phyloP scores from a whole-genome alignment of 1,284 basidiomycete species.

The Vanrija sp. region DNA sequence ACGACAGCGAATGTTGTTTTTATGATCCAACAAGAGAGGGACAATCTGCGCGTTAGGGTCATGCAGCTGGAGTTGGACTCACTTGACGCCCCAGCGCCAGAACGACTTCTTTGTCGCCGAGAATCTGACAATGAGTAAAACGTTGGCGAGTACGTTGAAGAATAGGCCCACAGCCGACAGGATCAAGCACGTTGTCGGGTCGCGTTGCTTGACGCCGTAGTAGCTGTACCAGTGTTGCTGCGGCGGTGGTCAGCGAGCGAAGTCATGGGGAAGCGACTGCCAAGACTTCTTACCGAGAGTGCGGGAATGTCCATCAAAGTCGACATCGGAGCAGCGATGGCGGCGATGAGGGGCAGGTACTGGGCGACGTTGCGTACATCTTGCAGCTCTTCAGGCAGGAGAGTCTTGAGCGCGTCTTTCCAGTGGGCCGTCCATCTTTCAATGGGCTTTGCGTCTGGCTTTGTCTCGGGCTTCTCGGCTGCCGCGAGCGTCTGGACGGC shows the following conservation, averaged over 20 bases:
- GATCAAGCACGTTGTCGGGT: conserved; percentile 41
- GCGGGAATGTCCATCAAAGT: conserved; percentile 52
- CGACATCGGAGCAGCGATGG: conserved; percentile 48
- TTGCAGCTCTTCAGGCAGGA: neutral
- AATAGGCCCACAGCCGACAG: conserved; percentile 48
- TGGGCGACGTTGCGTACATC: conserved; percentile 17
- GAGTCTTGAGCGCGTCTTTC: neutral
- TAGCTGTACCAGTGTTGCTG: conserved; percentile 46
- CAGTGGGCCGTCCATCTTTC: conserved; percentile 33
- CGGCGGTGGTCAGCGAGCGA: neutral
- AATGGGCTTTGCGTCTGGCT: conserved; percentile 84
- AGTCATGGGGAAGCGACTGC: neutral
- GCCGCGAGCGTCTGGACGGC: no score
- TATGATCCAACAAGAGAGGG: conserved; percentile 47
- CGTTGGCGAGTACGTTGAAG: conserved; percentile 51
- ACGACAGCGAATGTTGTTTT: conserved; percentile 48
- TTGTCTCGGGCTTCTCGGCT: conserved; percentile 52
- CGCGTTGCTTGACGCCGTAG: conserved; percentile 30
- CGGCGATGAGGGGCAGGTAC: conserved; percentile 45
- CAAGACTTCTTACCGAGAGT: conserved; percentile 33
- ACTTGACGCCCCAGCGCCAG: conserved; percentile 40
- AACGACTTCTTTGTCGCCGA: conserved; percentile 29
- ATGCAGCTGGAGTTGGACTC: neutral
- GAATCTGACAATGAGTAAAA: conserved; percentile 50
- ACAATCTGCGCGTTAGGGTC: conserved; percentile 23